These are phyloP conservation scores for Pichia cabralensis DNA, from an alignment of 805 yeast species.

Conservation along the genomic window DNA sequence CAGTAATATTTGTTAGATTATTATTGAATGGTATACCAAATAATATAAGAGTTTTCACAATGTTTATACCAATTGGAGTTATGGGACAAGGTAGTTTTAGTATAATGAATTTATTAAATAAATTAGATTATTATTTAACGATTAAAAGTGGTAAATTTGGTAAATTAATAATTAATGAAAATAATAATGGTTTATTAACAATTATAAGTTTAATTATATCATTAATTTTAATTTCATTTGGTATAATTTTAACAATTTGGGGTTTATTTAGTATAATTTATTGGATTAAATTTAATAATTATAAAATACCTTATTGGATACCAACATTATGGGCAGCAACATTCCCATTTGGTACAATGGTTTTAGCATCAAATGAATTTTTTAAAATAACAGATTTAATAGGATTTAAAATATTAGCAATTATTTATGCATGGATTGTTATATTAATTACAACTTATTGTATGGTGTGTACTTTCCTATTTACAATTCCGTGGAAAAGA, in stretches of 20 bases:
- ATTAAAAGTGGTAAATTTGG: too few relatives aligned
- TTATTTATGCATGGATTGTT: slow-evolving; percentile 48
- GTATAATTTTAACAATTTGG: slow-evolving; percentile 30
- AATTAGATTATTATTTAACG: too few relatives aligned
- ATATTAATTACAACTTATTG: slow-evolving; percentile 36
- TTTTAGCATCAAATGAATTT: slow-evolving; percentile 46
- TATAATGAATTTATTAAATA: too few relatives aligned
- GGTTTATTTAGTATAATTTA: slow-evolving; percentile 7
- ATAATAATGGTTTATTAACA: background rate
- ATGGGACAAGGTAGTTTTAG: slow-evolving; percentile 80
- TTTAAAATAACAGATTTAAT: slow-evolving; percentile 36
- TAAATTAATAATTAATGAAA: background rate
- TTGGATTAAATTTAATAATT: slow-evolving; percentile 5
- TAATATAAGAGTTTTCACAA: slow-evolving; percentile 44
- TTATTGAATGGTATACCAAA: slow-evolving; percentile 50
- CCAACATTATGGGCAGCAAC: slow-evolving; percentile 76
- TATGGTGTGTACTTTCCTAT: slow-evolving; percentile 27
- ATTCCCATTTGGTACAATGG: slow-evolving; percentile 83
- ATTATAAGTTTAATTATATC: slow-evolving; percentile 15
- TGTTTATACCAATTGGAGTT: slow-evolving; percentile 74
- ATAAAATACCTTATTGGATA: slow-evolving; percentile 25
- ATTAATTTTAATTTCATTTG: slow-evolving; percentile 24
- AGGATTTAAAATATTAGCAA: slow-evolving; percentile 53
- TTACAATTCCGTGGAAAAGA: slow-evolving; percentile 22
- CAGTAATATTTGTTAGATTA: slow-evolving; percentile 53